Conservation (phyloP, 768 basidiomycete species). For the Mycena haematopus region DNA sequence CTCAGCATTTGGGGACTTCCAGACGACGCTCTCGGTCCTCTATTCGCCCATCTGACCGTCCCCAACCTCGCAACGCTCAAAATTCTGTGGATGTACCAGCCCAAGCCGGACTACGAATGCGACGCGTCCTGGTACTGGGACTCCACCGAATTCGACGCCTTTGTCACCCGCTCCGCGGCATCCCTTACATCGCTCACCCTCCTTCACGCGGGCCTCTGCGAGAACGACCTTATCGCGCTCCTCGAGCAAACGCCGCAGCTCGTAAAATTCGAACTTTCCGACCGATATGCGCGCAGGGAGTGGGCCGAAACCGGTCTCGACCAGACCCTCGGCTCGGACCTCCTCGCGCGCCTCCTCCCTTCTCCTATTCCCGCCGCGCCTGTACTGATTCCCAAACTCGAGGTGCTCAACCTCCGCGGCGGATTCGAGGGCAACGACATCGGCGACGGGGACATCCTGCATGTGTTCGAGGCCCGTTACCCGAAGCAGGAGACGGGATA, state of each 20-base stretch:
- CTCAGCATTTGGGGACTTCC: background rate
- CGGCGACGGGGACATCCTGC: constrained; percentile 11
- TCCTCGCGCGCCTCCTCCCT: constrained; percentile 11
- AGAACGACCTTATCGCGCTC: constrained; percentile 9
- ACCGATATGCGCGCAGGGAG: constrained; percentile 5
- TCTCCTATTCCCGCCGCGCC: background rate
- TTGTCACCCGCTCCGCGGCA: constrained; percentile 11
- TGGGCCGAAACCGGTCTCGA: background rate
- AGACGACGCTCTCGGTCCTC: background rate
- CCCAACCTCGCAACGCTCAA: constrained; percentile 3
- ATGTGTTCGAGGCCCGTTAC: constrained; percentile 14
- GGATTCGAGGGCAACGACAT: constrained; percentile 21
- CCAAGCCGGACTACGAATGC: background rate
- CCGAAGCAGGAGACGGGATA: background rate
- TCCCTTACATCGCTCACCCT: constrained; percentile 16
- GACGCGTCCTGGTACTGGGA: background rate
- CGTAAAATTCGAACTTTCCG: constrained; percentile 2
- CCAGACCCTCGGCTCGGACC: constrained; percentile 8
- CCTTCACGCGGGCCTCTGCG: constrained; percentile 5
- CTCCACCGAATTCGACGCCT: background rate
- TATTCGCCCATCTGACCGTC: constrained; percentile 9
- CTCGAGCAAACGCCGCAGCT: constrained; percentile 13
- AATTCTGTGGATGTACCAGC: constrained; percentile 12
- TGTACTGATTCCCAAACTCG: constrained; percentile 9
- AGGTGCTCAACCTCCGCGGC: constrained; percentile 10